Evolutionary conservation across 2,329 filamentous ascomycete species (phyloP).

Genomic region (Orbilia ellipsospora): DNA sequence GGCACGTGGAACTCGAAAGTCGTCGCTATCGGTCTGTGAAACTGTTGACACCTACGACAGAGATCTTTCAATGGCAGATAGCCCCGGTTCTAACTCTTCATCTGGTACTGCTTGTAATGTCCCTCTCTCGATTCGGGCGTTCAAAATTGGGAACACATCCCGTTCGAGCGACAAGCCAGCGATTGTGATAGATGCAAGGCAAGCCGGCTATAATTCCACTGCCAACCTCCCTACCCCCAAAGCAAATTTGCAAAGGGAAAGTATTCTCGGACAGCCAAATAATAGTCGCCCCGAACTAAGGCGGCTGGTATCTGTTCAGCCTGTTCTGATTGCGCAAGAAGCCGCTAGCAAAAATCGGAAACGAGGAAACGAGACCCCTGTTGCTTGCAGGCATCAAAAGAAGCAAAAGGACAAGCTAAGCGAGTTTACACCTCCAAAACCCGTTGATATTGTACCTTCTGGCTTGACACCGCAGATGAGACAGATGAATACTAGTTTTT

Average conservation of each 20-base stretch:
- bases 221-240: background rate
- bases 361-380: constrained; percentile 46
- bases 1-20: constrained; percentile 34
- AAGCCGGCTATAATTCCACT: background rate
- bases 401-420: constrained; percentile 47
- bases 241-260: constrained; percentile 15
- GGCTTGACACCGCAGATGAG: constrained; percentile 51
- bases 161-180: constrained; percentile 26
- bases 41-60: constrained; percentile 28
- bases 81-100: constrained; percentile 22
- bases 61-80: constrained; percentile 27
- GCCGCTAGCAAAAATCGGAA: constrained; percentile 39
- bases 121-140: constrained; percentile 15
- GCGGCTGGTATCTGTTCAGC: constrained; percentile 8
- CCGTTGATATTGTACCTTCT: constrained; percentile 40
- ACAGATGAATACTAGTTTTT: constrained; percentile 51
- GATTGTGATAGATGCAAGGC: constrained; percentile 23
- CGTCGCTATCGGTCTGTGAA: constrained; percentile 47
- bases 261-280: constrained; percentile 15
- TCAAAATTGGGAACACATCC: constrained; percentile 18
- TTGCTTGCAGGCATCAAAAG: constrained; percentile 42
- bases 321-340: constrained; percentile 7
- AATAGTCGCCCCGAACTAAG: constrained; percentile 6
- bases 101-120: constrained; percentile 15
- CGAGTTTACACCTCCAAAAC: constrained; percentile 38